These are phyloP conservation scores for Chlorella variabilis DNA, from an alignment of 163 green algal species.

Conservation along the genomic window DNA sequence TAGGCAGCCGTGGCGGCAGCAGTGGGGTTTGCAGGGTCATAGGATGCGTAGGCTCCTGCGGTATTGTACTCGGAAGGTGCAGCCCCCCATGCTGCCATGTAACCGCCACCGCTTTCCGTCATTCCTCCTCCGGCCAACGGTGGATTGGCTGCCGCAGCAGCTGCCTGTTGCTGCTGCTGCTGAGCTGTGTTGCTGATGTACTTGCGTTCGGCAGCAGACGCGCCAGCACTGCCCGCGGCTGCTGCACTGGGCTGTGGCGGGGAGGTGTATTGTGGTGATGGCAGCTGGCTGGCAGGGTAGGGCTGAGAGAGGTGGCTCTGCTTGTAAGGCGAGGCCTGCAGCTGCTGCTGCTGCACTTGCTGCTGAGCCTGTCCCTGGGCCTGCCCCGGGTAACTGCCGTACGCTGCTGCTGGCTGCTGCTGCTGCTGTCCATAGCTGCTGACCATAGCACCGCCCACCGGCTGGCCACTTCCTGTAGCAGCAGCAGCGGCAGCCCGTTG, in stretches of 20 bases:
- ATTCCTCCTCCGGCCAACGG: background rate
- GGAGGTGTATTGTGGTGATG: background rate
- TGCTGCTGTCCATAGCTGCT: background rate
- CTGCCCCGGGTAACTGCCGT: no score
- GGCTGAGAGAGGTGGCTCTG: background rate
- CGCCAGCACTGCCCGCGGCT: background rate
- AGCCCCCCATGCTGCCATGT: background rate
- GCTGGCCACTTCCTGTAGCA: no score
- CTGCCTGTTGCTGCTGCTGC: slow-evolving; percentile 13
- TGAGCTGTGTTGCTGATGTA: slow-evolving; percentile 33
- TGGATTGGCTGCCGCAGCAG: background rate
- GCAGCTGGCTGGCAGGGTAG: background rate
- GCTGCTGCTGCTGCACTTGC: background rate
- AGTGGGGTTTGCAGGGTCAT: background rate
- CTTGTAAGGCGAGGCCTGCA: background rate
- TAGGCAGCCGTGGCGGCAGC: background rate
- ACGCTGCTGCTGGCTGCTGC: slow-evolving; percentile 1
- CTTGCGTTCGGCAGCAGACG: background rate
- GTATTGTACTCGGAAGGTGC: no score
- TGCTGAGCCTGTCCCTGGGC: no score
- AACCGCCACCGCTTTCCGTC: background rate
- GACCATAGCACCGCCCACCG: background rate
- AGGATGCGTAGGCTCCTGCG: background rate
- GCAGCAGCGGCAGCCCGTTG: background rate
- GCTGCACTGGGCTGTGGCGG: background rate